Evolutionary conservation across 306 rosid genomes (phyloP).

Genomic region (Prunus mume): DNA sequence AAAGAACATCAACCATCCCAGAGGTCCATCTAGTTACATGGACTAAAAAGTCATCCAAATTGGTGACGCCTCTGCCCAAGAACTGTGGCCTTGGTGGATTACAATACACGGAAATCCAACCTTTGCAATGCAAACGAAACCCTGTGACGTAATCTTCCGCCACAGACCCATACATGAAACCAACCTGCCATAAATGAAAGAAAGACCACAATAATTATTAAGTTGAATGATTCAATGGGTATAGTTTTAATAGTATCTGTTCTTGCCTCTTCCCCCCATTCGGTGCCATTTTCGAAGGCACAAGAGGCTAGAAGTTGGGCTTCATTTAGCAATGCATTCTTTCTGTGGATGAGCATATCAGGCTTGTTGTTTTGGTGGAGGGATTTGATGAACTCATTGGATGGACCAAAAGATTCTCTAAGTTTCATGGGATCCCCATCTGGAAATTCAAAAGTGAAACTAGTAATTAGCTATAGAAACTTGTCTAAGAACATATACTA

Average conservation of each 20-base stretch:
- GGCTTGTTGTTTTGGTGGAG: conserved; percentile 25
- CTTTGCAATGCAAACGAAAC: conserved; percentile 50
- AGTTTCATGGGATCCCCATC: conserved; percentile 38
- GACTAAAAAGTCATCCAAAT: conserved; percentile 51
- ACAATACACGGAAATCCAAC: conserved; percentile 65
- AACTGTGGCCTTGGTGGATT: conserved; percentile 61
- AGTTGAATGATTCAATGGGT: too few species aligned
- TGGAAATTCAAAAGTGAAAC: not conserved
- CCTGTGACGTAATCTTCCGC: conserved; percentile 68
- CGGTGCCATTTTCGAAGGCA: conserved; percentile 44
- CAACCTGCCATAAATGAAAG: conserved; percentile 40
- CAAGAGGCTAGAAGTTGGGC: conserved; percentile 50
- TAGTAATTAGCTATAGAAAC: not conserved
- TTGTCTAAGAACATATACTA: too few species aligned
- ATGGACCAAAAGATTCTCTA: conserved; percentile 43
- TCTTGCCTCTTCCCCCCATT: conserved; percentile 67
- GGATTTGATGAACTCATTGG: conserved; percentile 55
- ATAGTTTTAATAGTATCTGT: not conserved
- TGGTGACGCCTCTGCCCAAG: conserved; percentile 51
- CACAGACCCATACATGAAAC: conserved; percentile 53
- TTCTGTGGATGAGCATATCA: not conserved
- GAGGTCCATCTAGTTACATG: conserved; percentile 63
- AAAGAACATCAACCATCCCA: conserved; percentile 53
- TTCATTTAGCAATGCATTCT: conserved; percentile 28
- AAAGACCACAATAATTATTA: not conserved